Percentiles rank a stretch among this genome's conserved stretches.
Conservation (phyloP, 2,329 filamentous ascomycete genomes). For the Trichoderma sp. region DNA sequence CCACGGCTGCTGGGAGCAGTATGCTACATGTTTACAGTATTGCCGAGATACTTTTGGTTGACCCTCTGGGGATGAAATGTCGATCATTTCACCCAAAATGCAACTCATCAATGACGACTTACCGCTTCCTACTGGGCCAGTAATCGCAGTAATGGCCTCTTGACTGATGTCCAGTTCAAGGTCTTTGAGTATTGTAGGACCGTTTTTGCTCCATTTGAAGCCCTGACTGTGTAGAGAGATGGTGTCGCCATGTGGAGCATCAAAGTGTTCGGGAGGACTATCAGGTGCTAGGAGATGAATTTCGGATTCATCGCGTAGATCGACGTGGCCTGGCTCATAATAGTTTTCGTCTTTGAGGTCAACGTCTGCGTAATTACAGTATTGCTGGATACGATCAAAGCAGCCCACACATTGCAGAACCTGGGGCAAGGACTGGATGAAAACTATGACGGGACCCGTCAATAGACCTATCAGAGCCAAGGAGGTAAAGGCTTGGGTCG, state of each 20-base stretch:
- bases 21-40: slow-evolving; percentile 17
- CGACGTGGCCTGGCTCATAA: neutral
- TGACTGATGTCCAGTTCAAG: slow-evolving; percentile 15
- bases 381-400: slow-evolving; percentile 31
- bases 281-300: neutral
- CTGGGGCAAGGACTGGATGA: slow-evolving; percentile 29
- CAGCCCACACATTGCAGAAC: slow-evolving; percentile 25
- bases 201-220: slow-evolving; percentile 5
- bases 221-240: slow-evolving; percentile 5
- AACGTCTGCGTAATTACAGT: slow-evolving; percentile 21
- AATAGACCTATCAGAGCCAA: slow-evolving; percentile 28
- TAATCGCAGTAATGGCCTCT: slow-evolving; percentile 19
- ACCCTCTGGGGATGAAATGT: neutral
- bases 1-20: slow-evolving; percentile 23
- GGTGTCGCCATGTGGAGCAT: neutral
- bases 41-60: neutral
- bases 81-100: slow-evolving; percentile 16
- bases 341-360: slow-evolving; percentile 2
- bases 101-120: slow-evolving; percentile 20
- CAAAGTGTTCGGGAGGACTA: neutral
- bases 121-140: slow-evolving; percentile 21
- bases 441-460: slow-evolving; percentile 24
- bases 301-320: slow-evolving; percentile 1
- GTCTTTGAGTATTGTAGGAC: slow-evolving; percentile 8
- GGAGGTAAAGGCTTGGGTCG: slow-evolving; percentile 28